Base-by-base conservation (phyloP, 2,329 filamentous ascomycete genomes). In the Colletotrichum paranaense region DNA sequence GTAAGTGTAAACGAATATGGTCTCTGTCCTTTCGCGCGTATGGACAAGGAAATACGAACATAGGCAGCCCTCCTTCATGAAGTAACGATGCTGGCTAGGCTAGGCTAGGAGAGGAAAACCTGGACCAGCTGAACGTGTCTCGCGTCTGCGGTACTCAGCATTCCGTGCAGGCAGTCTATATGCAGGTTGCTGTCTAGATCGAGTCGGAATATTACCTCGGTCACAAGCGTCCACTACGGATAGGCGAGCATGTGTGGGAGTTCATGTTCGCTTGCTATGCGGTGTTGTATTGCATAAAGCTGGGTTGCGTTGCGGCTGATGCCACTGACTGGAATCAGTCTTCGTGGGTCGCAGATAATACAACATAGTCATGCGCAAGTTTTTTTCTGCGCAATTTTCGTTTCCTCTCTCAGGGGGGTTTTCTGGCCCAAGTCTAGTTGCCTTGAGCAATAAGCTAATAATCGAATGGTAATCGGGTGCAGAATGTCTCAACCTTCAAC, bases 211-310 rank as follows among this genome's bases (percentile, higher is more conserved):
- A 49, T 22, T 49, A n/a, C 42, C 42, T 49, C 42, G 19, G 42
- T 49, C 42, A 49, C 42, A 49, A 49, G 42, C 42, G 42, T 49
- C 19, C 42, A 49, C 19, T 19, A 49, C 42, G 42, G 42, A 49
- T 49, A 49, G 42, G 42, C 42, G 42, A 49, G 42, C 42, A n/a
- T n/a, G 19, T 53, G 24, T 24, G 32, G n/a, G 52, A 55, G 46
- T 65, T 57, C 22, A 14, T 62, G 32, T 6, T 72, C 38, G 58
- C 56, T 52, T 38, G 58, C 42, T 24, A 59, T 35, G 58, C 24
- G 32, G 24, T 56, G 62, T 56, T 14, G 32, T 35, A 26, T 53
- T 53, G 52, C 49, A 30, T 56, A 7, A 9, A 19, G 46, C 52
- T 35, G 46, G 19, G 49, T 38, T 64, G 30, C 28, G 8, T 26